These are phyloP conservation scores for Amanita muscaria DNA, from an alignment of 768 basidiomycete species.

Conservation along the genomic window DNA sequence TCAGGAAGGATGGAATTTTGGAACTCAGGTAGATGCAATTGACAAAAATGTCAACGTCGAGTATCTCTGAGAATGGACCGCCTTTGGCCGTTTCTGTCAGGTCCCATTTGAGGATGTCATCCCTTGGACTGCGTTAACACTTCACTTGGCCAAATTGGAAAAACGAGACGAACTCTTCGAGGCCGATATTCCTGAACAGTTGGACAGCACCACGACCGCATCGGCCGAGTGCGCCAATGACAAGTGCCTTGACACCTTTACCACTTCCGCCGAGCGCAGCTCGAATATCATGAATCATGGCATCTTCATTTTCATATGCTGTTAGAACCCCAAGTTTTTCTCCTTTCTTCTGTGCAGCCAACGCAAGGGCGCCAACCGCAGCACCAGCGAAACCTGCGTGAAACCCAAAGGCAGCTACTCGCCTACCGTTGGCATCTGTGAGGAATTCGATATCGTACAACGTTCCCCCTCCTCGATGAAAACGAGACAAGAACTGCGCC, in stretches of 20 bases:
- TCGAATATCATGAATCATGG: slow-evolving; percentile 75
- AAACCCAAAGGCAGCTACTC: slow-evolving; percentile 97
- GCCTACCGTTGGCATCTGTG: slow-evolving; percentile 71
- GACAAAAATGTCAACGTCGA: slow-evolving; percentile 95
- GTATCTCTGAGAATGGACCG: slow-evolving; percentile 91
- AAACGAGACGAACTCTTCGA: slow-evolving; percentile 74
- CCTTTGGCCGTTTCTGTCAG: slow-evolving; percentile 94
- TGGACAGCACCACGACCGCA: slow-evolving; percentile 95
- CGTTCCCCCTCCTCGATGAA: slow-evolving; percentile 72
- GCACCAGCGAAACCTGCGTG: slow-evolving; percentile 99
- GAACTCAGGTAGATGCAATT: slow-evolving; percentile 98
- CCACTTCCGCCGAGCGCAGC: slow-evolving; percentile 55
- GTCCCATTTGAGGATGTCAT: slow-evolving; percentile 97
- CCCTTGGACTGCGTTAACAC: too few relatives aligned
- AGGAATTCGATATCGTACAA: slow-evolving; percentile 97
- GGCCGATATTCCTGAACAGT: slow-evolving; percentile 91
- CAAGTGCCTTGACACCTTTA: slow-evolving; percentile 74
- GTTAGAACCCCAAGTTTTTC: slow-evolving; percentile 57
- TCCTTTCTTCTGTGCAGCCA: slow-evolving; percentile 57
- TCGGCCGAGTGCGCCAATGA: slow-evolving; percentile 92
- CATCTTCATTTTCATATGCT: slow-evolving; percentile 77
- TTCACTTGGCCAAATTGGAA: too few relatives aligned
- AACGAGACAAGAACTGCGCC: slow-evolving; percentile 78
- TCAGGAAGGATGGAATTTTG: slow-evolving; percentile 77
- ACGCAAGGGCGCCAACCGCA: slow-evolving; percentile 80